Evolutionary conservation across 2,329 filamentous ascomycete species (phyloP), one percentile per base, ranked within the genome.

Genomic region (Parastagonospora nodorum): DNA sequence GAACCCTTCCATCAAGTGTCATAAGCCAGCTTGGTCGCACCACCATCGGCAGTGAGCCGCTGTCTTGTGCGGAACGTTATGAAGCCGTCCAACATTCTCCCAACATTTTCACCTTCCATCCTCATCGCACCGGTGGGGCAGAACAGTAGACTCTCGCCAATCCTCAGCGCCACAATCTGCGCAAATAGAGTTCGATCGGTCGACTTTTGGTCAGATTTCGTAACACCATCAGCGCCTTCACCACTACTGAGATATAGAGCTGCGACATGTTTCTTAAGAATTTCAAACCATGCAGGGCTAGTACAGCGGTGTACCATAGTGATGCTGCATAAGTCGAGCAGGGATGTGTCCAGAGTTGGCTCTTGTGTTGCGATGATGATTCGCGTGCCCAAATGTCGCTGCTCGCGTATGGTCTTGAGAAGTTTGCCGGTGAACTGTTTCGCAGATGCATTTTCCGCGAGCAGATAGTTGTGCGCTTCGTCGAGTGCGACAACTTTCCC

Each of bases 381-480:
- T 0, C 88, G 79, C 0, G 82, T 78, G 0, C 79, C 88, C 1
- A 86, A 71, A 64, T 92, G 88, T 0, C 88, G 84, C 70, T 92
- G 88, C 27, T 86, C 77, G 0, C 88, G 81, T 55, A 92, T 87
- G 0, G 83, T 81, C 0, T 79, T 77, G 0, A 90, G 75, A 0
- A 92, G 74, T 0, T 78, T 79, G 6, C 86, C 78, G 0, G 87
- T 90, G 37, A 92, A 61, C 1, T 44, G 15, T 9, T 45, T 47
- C 1, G 47, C 51, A 2, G 57, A 75, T 2, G 74, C 67, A 0
- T 82, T 82, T 40, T 84, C 83, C 0, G 76, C 64, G 0, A 78
- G 80, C 79, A 90, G 84, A 67, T 85, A 90, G 70, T 91, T 91
- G 68, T 93, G 89, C 0, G 89, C 89, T 66, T 92, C 88, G 54